Percentiles rank a stretch among this genome's conserved stretches.
These are phyloP conservation scores for apple (Malus domestica) DNA, from an alignment of 306 rosid species.

Conservation along the genomic window ASM211411v1 NC_041798.1:16899501-16900000, in stretches of 20 bases:
- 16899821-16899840: too few species aligned
- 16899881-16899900: background rate
- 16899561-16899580: background rate
- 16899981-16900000: background rate
- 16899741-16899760: background rate
- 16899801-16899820: too few species aligned
- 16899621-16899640: background rate
- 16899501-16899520: too few species aligned
- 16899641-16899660: background rate
- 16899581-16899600: background rate
- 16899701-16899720: background rate
- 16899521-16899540: too few species aligned
- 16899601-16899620: background rate
- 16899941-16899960: background rate
- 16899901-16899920: background rate
- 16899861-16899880: background rate
- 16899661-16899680: background rate
- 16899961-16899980: background rate
- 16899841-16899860: too few species aligned
- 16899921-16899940: background rate
- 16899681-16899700: background rate
- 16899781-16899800: too few species aligned
- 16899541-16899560: too few species aligned
- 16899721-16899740: background rate
- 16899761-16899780: background rate